Percentiles rank a stretch among this genome's conserved stretches.
These are phyloP conservation scores for Teratosphaeria viscida DNA, from an alignment of 2,329 filamentous ascomycete species.

Conservation along the genomic window DNA sequence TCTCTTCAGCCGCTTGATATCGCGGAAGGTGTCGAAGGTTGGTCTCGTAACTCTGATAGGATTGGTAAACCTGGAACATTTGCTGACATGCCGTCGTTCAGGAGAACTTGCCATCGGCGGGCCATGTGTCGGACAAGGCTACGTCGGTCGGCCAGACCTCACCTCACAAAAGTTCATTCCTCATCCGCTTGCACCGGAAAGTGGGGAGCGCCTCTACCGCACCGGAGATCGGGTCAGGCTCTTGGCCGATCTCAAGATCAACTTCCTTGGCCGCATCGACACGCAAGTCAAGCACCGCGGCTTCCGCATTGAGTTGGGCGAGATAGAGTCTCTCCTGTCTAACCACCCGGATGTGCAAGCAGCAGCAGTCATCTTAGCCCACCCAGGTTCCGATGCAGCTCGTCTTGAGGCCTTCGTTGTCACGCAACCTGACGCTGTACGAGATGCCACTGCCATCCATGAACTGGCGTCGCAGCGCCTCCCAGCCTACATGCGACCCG, in stretches of 20 bases:
- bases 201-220: conserved; percentile 10
- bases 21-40: background rate
- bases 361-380: conserved; percentile 16
- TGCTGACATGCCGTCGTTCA: background rate
- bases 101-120: background rate
- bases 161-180: conserved; percentile 16
- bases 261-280: conserved; percentile 65
- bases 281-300: conserved; percentile 89
- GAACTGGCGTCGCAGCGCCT: conserved; percentile 10
- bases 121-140: background rate
- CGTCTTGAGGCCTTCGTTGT: conserved; percentile 17
- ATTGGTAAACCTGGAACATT: background rate
- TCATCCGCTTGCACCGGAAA: conserved; percentile 10
- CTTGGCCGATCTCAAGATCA: conserved; percentile 11
- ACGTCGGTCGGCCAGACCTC: conserved; percentile 4
- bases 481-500: conserved; percentile 17
- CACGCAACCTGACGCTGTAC: conserved; percentile 5
- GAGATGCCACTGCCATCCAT: conserved; percentile 10
- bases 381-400: conserved; percentile 11
- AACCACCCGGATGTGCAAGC: conserved; percentile 60
- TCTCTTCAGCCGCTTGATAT: background rate
- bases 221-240: conserved; percentile 14
- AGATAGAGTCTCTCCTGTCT: conserved; percentile 74
- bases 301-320: conserved; percentile 83
- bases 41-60: background rate